Evolutionary conservation across 1,139 yeast genomes (phyloP).

Genomic region (Saccharomyces hybrid): DNA sequence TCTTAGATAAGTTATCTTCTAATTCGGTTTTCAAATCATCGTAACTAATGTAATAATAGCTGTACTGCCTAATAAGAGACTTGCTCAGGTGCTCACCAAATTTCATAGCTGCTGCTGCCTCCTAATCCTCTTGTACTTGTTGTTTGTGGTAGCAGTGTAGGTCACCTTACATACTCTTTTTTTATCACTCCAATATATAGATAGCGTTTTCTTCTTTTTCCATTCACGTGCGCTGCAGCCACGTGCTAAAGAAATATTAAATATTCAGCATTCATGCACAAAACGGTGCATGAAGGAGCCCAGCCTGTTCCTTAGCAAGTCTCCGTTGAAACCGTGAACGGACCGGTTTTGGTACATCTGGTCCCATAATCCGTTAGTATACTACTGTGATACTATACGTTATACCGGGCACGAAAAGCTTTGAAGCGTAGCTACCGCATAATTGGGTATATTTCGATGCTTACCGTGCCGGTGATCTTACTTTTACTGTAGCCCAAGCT

Average conservation of each 20-base stretch:
- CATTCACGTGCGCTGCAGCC: not conserved
- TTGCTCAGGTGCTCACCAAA: conserved; percentile 72
- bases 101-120: conserved; percentile 28
- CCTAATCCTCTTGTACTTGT: not conserved
- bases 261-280: not conserved
- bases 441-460: too few species aligned
- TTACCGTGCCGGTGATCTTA: too few species aligned
- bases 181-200: not conserved
- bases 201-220: not conserved
- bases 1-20: conserved; percentile 52
- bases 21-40: conserved; percentile 81
- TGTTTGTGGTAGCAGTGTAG: too few species aligned
- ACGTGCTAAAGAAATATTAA: not conserved
- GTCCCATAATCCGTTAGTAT: too few species aligned
- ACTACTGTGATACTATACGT: too few species aligned
- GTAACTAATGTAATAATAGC: conserved; percentile 81
- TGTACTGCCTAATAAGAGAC: conserved; percentile 72
- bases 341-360: too few species aligned
- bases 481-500: too few species aligned
- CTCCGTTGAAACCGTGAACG: not conserved
- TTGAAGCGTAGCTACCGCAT: too few species aligned
- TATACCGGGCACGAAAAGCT: too few species aligned
- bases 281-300: not conserved
- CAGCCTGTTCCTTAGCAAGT: not conserved
- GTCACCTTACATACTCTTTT: not conserved